phyloP scores from a whole-genome alignment of 2,329 filamentous ascomycete genomes.

The Xylaria polymorpha region DNA sequence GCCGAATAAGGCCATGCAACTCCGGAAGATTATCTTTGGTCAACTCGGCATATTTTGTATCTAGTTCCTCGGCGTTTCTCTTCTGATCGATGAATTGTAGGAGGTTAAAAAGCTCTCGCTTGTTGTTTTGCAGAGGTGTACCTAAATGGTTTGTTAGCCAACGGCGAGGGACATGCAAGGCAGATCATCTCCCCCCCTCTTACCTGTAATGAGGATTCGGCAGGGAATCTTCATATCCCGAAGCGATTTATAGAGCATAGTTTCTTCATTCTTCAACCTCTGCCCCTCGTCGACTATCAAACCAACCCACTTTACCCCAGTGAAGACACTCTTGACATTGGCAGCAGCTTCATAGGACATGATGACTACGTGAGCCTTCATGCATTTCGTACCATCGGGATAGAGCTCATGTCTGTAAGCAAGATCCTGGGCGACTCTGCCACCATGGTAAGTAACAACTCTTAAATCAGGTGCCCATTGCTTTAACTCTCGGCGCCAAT shows the following conservation, averaged over 20 bases:
- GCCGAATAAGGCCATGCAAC: conserved; percentile 84
- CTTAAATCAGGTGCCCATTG: conserved; percentile 88
- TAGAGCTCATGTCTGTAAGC: conserved; percentile 89
- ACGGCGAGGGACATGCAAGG: background rate
- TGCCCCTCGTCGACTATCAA: conserved; percentile 96
- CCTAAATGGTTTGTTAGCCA: conserved; percentile 50
- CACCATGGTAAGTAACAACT: conserved; percentile 93
- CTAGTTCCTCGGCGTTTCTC: conserved; percentile 76
- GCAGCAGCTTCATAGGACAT: conserved; percentile 93
- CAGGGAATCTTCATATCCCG: conserved; percentile 81
- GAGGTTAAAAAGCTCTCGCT: conserved; percentile 94
- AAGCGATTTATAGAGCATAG: conserved; percentile 80
- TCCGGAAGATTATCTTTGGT: conserved; percentile 83
- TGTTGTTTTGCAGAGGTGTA: conserved; percentile 95
- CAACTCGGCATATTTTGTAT: conserved; percentile 80
- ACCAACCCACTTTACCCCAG: conserved; percentile 81
- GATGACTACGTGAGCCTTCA: conserved; percentile 91
- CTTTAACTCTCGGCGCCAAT: conserved; percentile 97
- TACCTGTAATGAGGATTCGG: conserved; percentile 82
- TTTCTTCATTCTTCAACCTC: conserved; percentile 92
- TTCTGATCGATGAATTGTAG: conserved; percentile 88
- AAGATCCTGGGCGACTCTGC: conserved; percentile 77
- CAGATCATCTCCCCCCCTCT: conserved; percentile 29
- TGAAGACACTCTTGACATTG: conserved; percentile 78
- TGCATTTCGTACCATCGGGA: conserved; percentile 69